Percentiles rank a stretch among this genome's conserved stretches.
phyloP scores from a whole-genome alignment of 2,329 filamentous ascomycete species.

The Pestalotiopsis sp. region DNA sequence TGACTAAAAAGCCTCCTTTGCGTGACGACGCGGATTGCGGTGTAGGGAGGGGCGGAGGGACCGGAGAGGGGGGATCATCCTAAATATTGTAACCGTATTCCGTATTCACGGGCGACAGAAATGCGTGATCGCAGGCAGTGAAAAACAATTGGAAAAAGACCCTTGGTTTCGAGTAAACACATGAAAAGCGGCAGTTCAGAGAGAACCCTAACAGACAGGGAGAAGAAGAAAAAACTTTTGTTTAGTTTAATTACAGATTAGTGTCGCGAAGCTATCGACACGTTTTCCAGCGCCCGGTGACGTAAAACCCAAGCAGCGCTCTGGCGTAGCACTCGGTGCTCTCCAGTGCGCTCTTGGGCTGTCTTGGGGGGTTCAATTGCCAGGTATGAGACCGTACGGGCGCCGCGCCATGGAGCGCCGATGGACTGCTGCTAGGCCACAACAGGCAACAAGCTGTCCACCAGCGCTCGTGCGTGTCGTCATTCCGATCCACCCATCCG shows the following conservation, averaged over 20 bases:
- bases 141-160: not conserved
- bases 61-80: not conserved
- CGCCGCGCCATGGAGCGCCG: not conserved
- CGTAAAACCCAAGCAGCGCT: not conserved
- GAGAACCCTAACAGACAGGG: not conserved
- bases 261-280: not conserved
- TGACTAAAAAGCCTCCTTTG: not conserved
- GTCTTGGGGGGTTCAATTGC: not conserved
- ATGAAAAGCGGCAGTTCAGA: not conserved
- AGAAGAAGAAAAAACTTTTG: not conserved
- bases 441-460: constrained; percentile 5
- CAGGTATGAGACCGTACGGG: not conserved
- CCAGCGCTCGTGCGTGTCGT: constrained; percentile 11
- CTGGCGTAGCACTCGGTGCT: not conserved
- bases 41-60: not conserved
- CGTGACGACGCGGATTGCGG: not conserved
- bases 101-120: not conserved
- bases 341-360: too few species aligned
- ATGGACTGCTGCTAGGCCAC: constrained; percentile 1
- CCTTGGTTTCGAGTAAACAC: not conserved
- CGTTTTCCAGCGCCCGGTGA: not conserved
- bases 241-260: not conserved
- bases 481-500: constrained; percentile 11
- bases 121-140: not conserved
- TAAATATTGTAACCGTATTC: not conserved